A percentile compares a stretch with the other conserved stretches of the same genome.
These are phyloP conservation scores for Curvularia sp. DNA, from an alignment of 2,329 filamentous ascomycete species.

Conservation along the genomic window DNA sequence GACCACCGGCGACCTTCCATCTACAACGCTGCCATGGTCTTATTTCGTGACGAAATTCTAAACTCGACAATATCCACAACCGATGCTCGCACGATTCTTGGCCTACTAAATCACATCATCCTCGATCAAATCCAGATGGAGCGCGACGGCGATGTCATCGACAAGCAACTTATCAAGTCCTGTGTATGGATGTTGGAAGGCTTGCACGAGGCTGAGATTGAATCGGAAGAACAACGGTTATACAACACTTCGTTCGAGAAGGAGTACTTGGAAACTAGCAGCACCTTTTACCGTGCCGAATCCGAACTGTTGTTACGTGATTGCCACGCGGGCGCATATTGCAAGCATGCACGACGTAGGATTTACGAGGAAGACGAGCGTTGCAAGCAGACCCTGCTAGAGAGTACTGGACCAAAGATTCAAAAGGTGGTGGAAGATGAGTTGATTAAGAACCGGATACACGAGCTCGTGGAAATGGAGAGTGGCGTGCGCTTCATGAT, in stretches of 20 bases:
- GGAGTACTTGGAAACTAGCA: constrained; percentile 74
- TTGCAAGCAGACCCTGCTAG: constrained; percentile 81
- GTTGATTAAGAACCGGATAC: constrained; percentile 77
- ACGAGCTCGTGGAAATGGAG: constrained; percentile 84
- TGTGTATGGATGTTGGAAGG: constrained; percentile 89
- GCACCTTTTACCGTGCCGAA: constrained; percentile 76
- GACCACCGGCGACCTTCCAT: constrained; percentile 79
- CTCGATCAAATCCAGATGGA: constrained; percentile 94
- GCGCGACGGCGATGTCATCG: constrained; percentile 85
- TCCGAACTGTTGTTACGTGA: constrained; percentile 76
- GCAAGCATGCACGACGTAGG: constrained; percentile 75
- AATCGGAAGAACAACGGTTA: constrained; percentile 79
- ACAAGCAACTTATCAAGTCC: constrained; percentile 80
- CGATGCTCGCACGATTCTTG: constrained; percentile 65
- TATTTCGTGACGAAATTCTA: constrained; percentile 88
- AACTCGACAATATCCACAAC: constrained; percentile 61
- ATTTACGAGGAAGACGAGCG: constrained; percentile 82
- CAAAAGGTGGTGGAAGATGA: constrained; percentile 79
- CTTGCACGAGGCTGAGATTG: constrained; percentile 81
- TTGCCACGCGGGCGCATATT: constrained; percentile 81
- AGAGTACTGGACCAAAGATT: constrained; percentile 75
- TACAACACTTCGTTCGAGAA: constrained; percentile 86
- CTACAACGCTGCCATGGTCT: constrained; percentile 81
- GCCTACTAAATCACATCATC: constrained; percentile 80
- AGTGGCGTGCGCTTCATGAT: constrained; percentile 90